Evolutionary conservation across 2,329 filamentous ascomycete species (phyloP).

Genomic region (Hirsutella minnesotensis): DNA sequence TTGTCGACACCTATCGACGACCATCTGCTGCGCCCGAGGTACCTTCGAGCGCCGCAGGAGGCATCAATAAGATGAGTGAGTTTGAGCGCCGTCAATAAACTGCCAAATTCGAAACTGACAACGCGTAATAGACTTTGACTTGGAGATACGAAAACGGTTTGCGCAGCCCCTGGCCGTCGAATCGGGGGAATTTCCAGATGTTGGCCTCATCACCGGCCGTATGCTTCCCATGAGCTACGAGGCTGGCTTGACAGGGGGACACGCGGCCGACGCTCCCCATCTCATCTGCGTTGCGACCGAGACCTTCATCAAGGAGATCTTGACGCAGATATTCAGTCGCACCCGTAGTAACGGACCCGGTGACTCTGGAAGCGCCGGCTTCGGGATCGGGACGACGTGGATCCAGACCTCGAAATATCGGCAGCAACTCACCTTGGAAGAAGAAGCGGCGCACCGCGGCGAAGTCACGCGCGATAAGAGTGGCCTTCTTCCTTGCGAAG

Average conservation of each 20-base stretch:
- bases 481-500: constrained; percentile 70
- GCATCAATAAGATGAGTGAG: constrained; percentile 72
- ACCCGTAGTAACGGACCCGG: constrained; percentile 55
- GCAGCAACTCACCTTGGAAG: constrained; percentile 62
- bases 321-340: constrained; percentile 51
- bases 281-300: constrained; percentile 56
- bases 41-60: constrained; percentile 54
- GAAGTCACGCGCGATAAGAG: constrained; percentile 63
- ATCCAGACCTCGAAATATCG: constrained; percentile 73
- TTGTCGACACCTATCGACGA: constrained; percentile 37
- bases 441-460: constrained; percentile 59
- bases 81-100: constrained; percentile 4
- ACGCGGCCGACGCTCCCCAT: constrained; percentile 46
- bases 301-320: constrained; percentile 53
- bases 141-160: constrained; percentile 56
- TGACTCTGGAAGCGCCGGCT: constrained; percentile 47
- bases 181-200: constrained; percentile 58
- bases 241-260: constrained; percentile 46
- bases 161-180: constrained; percentile 52
- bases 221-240: constrained; percentile 62
- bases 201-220: constrained; percentile 47
- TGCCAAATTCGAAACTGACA: constrained; percentile 7
- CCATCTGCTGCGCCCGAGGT: constrained; percentile 42
- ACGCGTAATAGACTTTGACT: constrained; percentile 41
- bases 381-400: constrained; percentile 54